phyloP scores from a whole-genome alignment of 495 filamentous ascomycete genomes.

The Penicillium salamii region DNA sequence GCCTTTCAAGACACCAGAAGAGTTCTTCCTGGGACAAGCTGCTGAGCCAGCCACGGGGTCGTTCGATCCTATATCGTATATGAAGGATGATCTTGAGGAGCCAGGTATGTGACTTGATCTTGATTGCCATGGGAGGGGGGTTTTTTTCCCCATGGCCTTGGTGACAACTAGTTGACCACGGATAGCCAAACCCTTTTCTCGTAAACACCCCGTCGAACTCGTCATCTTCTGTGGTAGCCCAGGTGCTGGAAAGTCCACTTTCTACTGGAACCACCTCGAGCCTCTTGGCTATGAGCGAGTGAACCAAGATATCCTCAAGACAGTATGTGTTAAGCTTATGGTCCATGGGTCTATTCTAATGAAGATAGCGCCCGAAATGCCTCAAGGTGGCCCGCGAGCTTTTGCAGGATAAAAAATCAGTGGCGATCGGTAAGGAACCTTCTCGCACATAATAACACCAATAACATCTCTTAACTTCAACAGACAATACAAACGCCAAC shows the following conservation, averaged over 20 bases:
- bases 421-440: conserved; percentile 79
- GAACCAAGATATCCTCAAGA: conserved; percentile 90
- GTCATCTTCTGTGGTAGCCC: conserved; percentile 86
- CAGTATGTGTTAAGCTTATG: conserved; percentile 43
- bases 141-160: not conserved
- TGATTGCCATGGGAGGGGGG: not conserved
- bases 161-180: not conserved
- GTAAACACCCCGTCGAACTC: conserved; percentile 66
- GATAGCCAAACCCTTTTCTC: conserved; percentile 47
- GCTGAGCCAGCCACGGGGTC: conserved; percentile 59
- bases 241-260: conserved; percentile 86
- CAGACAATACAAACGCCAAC: conserved; percentile 94
- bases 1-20: conserved; percentile 80
- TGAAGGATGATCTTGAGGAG: conserved; percentile 36
- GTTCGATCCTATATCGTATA: conserved; percentile 63
- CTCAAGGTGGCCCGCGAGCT: conserved; percentile 68
- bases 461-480: not conserved
- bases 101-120: conserved; percentile 24
- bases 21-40: conserved; percentile 73
- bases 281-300: conserved; percentile 79
- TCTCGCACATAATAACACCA: too few relatives aligned
- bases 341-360: not conserved
- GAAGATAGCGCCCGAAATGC: conserved; percentile 70
- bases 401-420: conserved; percentile 60
- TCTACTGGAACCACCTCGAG: conserved; percentile 76